Conservation (phyloP, 495 filamentous ascomycete species). For the Trichocladium uniseriatum region DNA sequence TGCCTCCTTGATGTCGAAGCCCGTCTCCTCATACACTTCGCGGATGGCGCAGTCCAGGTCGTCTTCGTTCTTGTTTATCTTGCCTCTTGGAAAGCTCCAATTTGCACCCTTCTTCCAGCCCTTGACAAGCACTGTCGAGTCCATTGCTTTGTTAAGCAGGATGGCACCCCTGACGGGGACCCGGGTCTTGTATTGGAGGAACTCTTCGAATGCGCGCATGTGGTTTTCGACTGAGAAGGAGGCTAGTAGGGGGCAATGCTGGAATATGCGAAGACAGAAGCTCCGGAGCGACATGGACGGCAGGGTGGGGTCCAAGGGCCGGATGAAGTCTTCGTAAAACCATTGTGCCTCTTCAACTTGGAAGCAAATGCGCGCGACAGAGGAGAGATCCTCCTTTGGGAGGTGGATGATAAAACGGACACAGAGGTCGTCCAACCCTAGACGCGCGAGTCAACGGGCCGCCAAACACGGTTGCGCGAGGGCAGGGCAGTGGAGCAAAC, state of each 20-base stretch:
- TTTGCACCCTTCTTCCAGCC: constrained; percentile 94
- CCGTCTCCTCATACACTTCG: constrained; percentile 94
- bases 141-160: constrained; percentile 83
- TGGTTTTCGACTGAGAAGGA: constrained; percentile 68
- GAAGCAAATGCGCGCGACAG: constrained; percentile 90
- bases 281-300: constrained; percentile 73
- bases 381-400: constrained; percentile 78
- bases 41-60: constrained; percentile 87
- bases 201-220: constrained; percentile 74
- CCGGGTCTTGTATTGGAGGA: constrained; percentile 84
- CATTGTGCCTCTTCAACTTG: constrained; percentile 99
- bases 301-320: constrained; percentile 72
- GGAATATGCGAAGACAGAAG: constrained; percentile 82
- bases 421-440: constrained; percentile 92
- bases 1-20: constrained; percentile 66
- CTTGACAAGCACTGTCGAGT: constrained; percentile 82
- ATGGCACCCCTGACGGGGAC: constrained; percentile 93
- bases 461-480: not conserved
- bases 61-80: constrained; percentile 93
- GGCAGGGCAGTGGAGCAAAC: constrained; percentile 25
- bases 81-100: constrained; percentile 94
- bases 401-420: constrained; percentile 95
- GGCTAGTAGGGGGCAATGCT: constrained; percentile 81
- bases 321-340: constrained; percentile 99
- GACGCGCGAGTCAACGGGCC: constrained; percentile 6